phyloP scores from a whole-genome alignment of 1,284 basidiomycete genomes.

The Ceratobasidium sp. region DNA sequence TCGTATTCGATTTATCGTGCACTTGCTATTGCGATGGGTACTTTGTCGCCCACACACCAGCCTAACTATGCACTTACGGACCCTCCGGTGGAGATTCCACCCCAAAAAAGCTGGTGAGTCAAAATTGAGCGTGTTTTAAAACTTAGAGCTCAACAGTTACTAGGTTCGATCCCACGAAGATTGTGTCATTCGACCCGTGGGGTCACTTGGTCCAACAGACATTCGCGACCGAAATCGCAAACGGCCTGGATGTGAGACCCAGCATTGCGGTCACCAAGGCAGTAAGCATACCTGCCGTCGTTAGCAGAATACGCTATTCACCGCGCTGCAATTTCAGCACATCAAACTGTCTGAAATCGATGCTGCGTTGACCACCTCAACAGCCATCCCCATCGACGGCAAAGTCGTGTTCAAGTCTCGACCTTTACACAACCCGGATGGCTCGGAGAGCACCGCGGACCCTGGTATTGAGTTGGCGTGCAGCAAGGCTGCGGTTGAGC shows the following conservation, averaged over 20 bases:
- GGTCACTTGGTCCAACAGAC: slow-evolving; percentile 89
- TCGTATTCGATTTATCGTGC: slow-evolving; percentile 96
- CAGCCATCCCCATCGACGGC: slow-evolving; percentile 82
- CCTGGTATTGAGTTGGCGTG: slow-evolving; percentile 87
- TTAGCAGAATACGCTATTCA: slow-evolving; percentile 50
- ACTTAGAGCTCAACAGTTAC: neutral
- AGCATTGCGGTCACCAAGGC: slow-evolving; percentile 89
- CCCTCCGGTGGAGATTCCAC: slow-evolving; percentile 86
- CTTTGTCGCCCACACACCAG: slow-evolving; percentile 84
- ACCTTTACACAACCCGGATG: slow-evolving; percentile 71
- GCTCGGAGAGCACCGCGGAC: slow-evolving; percentile 66
- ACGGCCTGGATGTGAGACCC: slow-evolving; percentile 82
- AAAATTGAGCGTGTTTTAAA: neutral
- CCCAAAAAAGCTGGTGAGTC: slow-evolving; percentile 76
- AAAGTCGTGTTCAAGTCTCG: slow-evolving; percentile 78
- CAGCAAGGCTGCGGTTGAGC: slow-evolving; percentile 91
- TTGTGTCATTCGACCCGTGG: slow-evolving; percentile 95
- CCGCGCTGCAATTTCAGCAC: slow-evolving; percentile 64
- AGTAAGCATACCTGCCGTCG: slow-evolving; percentile 50
- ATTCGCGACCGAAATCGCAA: slow-evolving; percentile 75
- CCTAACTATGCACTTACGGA: slow-evolving; percentile 90
- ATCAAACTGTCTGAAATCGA: slow-evolving; percentile 93
- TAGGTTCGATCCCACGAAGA: slow-evolving; percentile 74
- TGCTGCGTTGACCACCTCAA: slow-evolving; percentile 67
- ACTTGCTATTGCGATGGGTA: slow-evolving; percentile 89